These are phyloP conservation scores for Tillandsia fasciculata DNA, from an alignment of 176 grass and related monocot species.

Conservation along the genomic window DNA sequence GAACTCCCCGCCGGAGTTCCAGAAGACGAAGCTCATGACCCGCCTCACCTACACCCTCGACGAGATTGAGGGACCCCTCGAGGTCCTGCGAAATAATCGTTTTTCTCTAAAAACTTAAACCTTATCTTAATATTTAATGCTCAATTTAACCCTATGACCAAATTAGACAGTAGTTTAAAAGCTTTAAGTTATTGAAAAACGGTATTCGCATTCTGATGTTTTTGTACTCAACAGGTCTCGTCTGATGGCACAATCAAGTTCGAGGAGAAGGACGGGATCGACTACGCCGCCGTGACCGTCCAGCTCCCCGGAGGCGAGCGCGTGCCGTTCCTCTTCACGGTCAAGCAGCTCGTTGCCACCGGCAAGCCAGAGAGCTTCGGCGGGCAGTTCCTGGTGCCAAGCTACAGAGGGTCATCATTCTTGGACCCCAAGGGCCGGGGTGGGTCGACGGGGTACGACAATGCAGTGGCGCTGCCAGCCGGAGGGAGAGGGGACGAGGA, in stretches of 20 bases:
- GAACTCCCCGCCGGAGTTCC: constrained; percentile 65
- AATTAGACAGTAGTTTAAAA: too few species aligned
- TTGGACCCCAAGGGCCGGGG: constrained; percentile 85
- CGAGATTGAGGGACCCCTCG: constrained; percentile 77
- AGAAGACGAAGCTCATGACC: constrained; percentile 92
- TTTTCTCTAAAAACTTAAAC: too few species aligned
- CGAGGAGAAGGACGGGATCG: constrained; percentile 81
- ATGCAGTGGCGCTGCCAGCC: constrained; percentile 67
- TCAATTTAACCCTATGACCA: too few species aligned
- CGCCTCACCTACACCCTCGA: constrained; percentile 87
- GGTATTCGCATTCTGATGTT: too few species aligned
- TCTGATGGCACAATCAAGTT: constrained; percentile 54
- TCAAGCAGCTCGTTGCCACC: constrained; percentile 76
- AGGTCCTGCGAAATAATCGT: constrained; percentile 1
- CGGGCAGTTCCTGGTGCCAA: constrained; percentile 66
- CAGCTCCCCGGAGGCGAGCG: constrained; percentile 70
- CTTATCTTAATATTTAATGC: too few species aligned
- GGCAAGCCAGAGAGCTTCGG: constrained; percentile 76
- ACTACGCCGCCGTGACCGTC: constrained; percentile 81
- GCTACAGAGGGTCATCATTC: constrained; percentile 74
- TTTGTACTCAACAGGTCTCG: neutral
- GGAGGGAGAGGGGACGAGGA: constrained; percentile 87
- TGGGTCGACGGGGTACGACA: constrained; percentile 72
- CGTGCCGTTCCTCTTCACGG: constrained; percentile 79
- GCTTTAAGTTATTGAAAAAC: too few species aligned